A percentile compares a stretch with the other conserved stretches of the same genome.
Conservation (phyloP, 148 eudicot species). For the Selenicereus undatus region DNA sequence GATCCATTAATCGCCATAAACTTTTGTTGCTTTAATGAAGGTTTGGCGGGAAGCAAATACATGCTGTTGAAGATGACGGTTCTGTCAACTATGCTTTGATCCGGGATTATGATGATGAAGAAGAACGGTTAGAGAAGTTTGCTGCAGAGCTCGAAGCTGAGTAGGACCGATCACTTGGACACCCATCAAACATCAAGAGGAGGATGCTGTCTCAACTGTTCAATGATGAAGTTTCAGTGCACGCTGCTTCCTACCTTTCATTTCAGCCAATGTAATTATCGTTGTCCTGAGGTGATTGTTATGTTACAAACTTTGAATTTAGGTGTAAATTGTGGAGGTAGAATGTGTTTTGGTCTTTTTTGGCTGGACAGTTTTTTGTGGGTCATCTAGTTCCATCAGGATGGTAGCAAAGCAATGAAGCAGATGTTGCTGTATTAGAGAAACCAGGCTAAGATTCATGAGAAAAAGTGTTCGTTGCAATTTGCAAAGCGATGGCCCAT, state of each 20-base stretch:
- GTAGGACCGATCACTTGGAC: neutral
- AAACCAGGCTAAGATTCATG: neutral
- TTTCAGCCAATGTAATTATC: neutral
- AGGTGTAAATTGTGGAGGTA: neutral
- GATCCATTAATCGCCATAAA: no score
- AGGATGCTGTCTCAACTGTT: neutral
- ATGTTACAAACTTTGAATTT: neutral
- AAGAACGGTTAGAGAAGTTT: conserved; percentile 69
- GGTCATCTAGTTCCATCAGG: neutral
- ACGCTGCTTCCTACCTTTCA: neutral
- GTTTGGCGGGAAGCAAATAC: conserved; percentile 84
- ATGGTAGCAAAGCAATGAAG: neutral
- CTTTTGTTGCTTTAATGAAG: conserved; percentile 27
- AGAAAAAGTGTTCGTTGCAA: neutral
- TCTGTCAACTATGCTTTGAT: conserved; percentile 65
- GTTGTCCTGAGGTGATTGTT: neutral
- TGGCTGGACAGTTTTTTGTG: neutral
- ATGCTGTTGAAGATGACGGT: conserved; percentile 83
- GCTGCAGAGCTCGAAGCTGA: conserved; percentile 90
- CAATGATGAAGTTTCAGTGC: no score
- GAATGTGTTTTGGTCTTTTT: neutral
- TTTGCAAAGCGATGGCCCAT: neutral
- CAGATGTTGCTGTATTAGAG: neutral
- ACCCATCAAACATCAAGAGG: neutral
- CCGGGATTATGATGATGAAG: conserved; percentile 65